Evolutionary conservation across 208 protist species (phyloP).

Genomic region (Plasmodiophora brassicae): DNA sequence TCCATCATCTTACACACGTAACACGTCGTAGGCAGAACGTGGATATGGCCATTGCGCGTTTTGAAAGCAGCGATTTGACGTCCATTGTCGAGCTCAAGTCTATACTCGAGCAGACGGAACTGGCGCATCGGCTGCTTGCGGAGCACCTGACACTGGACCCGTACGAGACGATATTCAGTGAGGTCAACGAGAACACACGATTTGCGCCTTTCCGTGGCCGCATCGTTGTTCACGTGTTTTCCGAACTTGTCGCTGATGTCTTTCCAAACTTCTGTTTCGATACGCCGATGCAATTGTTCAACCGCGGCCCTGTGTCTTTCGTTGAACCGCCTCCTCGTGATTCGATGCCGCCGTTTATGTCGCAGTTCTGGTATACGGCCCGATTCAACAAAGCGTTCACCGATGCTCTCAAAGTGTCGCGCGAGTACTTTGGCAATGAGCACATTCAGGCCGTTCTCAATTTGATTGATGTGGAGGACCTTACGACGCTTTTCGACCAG

Average conservation of each 20-base stretch:
- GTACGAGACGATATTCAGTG: not conserved
- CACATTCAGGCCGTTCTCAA: slow-evolving; percentile 35
- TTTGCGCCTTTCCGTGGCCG: slow-evolving; percentile 1
- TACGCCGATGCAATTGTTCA: not conserved
- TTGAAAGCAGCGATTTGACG: not conserved
- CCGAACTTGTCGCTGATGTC: slow-evolving; percentile 3
- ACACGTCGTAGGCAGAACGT: slow-evolving; percentile 20
- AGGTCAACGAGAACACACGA: not conserved
- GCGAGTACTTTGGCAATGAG: slow-evolving; percentile 39
- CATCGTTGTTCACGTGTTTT: slow-evolving; percentile 9
- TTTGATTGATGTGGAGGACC: slow-evolving; percentile 29
- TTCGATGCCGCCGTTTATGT: not conserved
- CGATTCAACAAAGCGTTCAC: slow-evolving; percentile 11
- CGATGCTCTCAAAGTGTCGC: not conserved
- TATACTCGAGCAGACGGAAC: slow-evolving; percentile 18
- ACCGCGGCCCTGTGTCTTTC: slow-evolving; percentile 4
- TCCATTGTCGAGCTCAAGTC: slow-evolving; percentile 12
- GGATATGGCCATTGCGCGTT: slow-evolving; percentile 12
- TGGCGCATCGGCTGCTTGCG: not conserved
- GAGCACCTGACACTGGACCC: not conserved
- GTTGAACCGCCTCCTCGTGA: not conserved
- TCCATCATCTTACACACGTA: not conserved
- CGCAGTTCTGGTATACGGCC: slow-evolving; percentile 1
- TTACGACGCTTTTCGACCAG: not conserved
- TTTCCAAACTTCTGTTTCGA: slow-evolving; percentile 24